phyloP scores from a whole-genome alignment of 805 yeast species.

The Saccharomycopsis javanensis region DNA sequence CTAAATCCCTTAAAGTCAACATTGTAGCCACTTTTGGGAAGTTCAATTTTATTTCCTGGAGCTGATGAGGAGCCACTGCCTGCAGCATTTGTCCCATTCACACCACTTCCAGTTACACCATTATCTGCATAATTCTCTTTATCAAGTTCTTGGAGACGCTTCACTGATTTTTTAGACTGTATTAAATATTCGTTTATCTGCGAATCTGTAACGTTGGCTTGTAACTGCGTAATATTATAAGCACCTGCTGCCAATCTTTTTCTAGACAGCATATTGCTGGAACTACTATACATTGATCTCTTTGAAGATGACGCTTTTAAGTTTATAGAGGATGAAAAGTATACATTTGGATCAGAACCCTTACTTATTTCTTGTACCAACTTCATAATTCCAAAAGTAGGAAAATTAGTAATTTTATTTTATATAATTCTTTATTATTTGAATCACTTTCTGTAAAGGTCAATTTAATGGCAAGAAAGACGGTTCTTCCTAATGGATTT shows the following conservation, averaged over 20 bases:
- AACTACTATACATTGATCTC: slow-evolving; percentile 17
- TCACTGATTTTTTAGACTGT: slow-evolving; percentile 14
- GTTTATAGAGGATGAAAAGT: slow-evolving; percentile 18
- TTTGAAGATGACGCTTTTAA: slow-evolving; percentile 15
- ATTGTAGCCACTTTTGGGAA: slow-evolving; percentile 17
- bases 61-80: not conserved
- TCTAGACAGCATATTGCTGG: slow-evolving; percentile 14
- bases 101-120: not conserved
- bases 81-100: not conserved
- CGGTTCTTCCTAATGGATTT: too few species aligned
- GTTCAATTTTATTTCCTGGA: slow-evolving; percentile 10
- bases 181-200: slow-evolving; percentile 14
- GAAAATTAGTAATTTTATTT: too few species aligned
- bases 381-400: slow-evolving; percentile 4
- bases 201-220: slow-evolving; percentile 16
- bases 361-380: slow-evolving; percentile 18
- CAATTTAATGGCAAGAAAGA: too few species aligned
- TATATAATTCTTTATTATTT: too few species aligned
- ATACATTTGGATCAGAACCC: slow-evolving; percentile 19
- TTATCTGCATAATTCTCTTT: slow-evolving; percentile 17
- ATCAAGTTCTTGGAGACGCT: slow-evolving; percentile 17
- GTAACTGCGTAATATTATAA: slow-evolving; percentile 17
- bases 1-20: slow-evolving; percentile 15
- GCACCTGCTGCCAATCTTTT: slow-evolving; percentile 20
- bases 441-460: too few species aligned